A percentile compares a stretch with the other conserved stretches of the same genome.
phyloP scores from a whole-genome alignment of 352 stramenopile genomes.

The Hyaloperonospora brassicae region DNA sequence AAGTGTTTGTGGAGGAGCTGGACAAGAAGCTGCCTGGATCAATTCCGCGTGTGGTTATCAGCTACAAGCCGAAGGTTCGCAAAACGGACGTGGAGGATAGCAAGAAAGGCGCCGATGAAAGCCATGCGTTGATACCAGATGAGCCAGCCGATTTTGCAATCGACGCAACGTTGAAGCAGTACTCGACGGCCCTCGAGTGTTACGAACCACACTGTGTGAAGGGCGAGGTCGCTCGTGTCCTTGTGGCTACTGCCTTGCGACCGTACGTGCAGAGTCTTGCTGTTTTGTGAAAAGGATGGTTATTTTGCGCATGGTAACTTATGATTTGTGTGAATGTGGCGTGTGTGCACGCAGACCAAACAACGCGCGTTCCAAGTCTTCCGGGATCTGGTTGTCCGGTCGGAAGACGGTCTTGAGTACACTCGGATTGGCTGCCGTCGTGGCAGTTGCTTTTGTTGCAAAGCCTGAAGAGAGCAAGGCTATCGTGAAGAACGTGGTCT shows the following conservation, averaged over 20 bases:
- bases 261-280: constrained; percentile 31
- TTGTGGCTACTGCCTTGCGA: constrained; percentile 43
- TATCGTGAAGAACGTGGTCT: constrained; percentile 15
- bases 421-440: constrained; percentile 10
- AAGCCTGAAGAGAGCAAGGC: constrained; percentile 30
- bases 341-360: constrained; percentile 27
- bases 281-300: constrained; percentile 1
- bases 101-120: constrained; percentile 14
- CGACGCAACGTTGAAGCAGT: constrained; percentile 50
- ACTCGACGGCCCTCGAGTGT: constrained; percentile 35
- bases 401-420: constrained; percentile 12
- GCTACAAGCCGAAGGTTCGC: constrained; percentile 31
- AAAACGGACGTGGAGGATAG: constrained; percentile 7
- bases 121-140: constrained; percentile 12
- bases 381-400: constrained; percentile 21
- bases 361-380: constrained; percentile 41
- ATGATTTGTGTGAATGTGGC: neutral
- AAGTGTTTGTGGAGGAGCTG: constrained; percentile 40
- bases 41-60: constrained; percentile 58
- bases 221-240: constrained; percentile 23
- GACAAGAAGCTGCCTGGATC: constrained; percentile 42
- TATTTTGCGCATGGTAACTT: too few species aligned
- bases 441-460: constrained; percentile 17
- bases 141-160: constrained; percentile 29
- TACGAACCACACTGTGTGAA: constrained; percentile 31